Evolutionary conservation across 148 eudicot genomes (phyloP), one percentile per base, ranked within the genome.

Genomic region (Fagopyrum homotropicum): DNA sequence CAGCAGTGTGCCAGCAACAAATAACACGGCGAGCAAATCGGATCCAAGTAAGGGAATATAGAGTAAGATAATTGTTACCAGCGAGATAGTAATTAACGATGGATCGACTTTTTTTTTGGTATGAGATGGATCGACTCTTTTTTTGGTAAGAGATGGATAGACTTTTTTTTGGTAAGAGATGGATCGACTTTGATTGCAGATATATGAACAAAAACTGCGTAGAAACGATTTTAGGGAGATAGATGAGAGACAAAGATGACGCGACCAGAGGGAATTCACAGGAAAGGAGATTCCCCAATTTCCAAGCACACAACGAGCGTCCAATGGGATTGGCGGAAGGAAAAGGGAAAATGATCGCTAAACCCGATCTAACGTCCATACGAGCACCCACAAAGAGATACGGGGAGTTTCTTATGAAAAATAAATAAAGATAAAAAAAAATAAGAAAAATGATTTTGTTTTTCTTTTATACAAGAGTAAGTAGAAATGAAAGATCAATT

Each of bases 211-310:
- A 66, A 22, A 64, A 12, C 6, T 4, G 69, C 15, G 44, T 63
- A 15, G 1, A 30, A 30, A 30, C 16, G 69, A 63, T 3, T 29
- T 29, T 30, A 15, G 45, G 69, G 35, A 63, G 26, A 30, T 11
- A 29, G 69, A 61, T 48, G 7, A 22, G 50, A 48, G 50, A 49
- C 12, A 49, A 12, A 55, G 1, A 55, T 16, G 12, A 6, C 11
- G 45, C 45, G 69, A 63, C 44, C 29, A 59, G 64, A 59, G 64
- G 64, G 64, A 59, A 59, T 3, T 12, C 69, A 46, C 17, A 35
- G 17, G 47, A 19, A 46, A 35, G 71, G 71, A 66, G 71, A 66
- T 66, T 66, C 71, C 40, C 71, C 40, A 35, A 35, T 35, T 35
- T 35, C 40, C 71, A 6, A 35, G 46, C 47, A 66, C 0, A 43